A percentile compares a stretch with the other conserved stretches of the same genome.
Conservation (phyloP, 1,284 basidiomycete species). For the Rhodotorula sp. region DNA sequence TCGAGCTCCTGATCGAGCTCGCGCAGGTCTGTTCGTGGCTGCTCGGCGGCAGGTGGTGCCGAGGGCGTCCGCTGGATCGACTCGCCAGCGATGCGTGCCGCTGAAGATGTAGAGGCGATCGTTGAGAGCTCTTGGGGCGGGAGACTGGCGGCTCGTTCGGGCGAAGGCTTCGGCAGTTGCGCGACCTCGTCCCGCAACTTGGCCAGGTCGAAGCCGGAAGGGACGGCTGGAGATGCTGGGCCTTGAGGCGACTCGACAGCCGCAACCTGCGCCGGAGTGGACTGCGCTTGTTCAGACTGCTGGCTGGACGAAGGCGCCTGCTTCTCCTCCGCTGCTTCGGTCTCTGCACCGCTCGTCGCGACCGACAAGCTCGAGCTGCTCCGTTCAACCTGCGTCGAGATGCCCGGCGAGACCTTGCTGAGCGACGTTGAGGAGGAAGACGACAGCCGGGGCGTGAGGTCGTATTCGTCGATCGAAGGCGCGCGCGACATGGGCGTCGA, state of each 20-base stretch:
- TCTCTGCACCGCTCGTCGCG: not conserved
- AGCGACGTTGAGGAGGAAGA: constrained; percentile 7
- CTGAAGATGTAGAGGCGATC: not conserved
- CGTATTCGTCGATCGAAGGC: constrained; percentile 39
- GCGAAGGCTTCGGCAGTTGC: constrained; percentile 17
- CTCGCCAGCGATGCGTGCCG: not conserved
- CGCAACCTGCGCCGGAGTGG: not conserved
- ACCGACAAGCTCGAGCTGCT: constrained; percentile 14
- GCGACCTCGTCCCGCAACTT: constrained; percentile 36
- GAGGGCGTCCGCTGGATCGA: constrained; percentile 11
- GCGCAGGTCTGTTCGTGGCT: constrained; percentile 24
- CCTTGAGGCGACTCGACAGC: not conserved
- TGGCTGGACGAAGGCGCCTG: not conserved
- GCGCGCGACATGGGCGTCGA: constrained; percentile 27
- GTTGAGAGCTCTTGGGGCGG: constrained; percentile 4
- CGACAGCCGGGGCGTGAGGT: constrained; percentile 39
- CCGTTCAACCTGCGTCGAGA: not conserved
- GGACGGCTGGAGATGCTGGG: not conserved
- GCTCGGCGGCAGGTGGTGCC: not conserved
- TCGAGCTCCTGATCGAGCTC: constrained; percentile 35
- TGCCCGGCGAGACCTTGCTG: not conserved
- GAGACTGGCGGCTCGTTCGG: constrained; percentile 11
- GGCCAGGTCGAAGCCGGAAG: constrained; percentile 28
- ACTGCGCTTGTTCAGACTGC: not conserved
- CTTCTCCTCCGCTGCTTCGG: not conserved